These are phyloP conservation scores for Candida ulmi DNA, from an alignment of 805 yeast species.

Conservation along the genomic window DNA sequence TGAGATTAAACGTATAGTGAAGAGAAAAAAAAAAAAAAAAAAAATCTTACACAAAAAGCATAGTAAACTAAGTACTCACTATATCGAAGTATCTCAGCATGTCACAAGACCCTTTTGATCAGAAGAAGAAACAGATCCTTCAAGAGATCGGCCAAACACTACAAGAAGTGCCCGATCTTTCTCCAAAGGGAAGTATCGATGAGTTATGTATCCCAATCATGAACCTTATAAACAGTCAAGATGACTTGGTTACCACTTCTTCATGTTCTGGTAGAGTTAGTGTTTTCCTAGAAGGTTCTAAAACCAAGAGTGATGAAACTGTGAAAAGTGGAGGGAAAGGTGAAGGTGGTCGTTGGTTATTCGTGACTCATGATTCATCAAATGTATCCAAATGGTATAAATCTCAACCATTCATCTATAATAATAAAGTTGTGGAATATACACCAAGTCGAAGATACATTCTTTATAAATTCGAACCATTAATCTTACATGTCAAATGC, in stretches of 20 bases:
- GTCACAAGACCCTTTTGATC: conserved; percentile 50
- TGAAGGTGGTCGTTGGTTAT: conserved; percentile 81
- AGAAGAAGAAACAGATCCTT: conserved; percentile 53
- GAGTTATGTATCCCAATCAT: conserved; percentile 68
- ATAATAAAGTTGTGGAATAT: conserved; percentile 1
- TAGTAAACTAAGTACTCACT: no score
- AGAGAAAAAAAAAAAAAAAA: no score
- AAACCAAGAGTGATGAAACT: conserved; percentile 25
- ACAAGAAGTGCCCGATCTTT: conserved; percentile 49
- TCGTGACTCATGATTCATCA: conserved; percentile 61
- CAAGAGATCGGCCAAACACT: conserved; percentile 43
- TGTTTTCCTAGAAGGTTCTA: conserved; percentile 73
- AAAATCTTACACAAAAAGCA: no score
- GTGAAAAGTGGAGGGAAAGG: conserved; percentile 75
- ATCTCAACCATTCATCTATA: conserved; percentile 21
- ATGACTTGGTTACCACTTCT: conserved; percentile 77
- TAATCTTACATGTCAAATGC: conserved; percentile 80
- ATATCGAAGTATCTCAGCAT: not conserved
- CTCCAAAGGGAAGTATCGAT: conserved; percentile 89
- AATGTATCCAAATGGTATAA: conserved; percentile 44
- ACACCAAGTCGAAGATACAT: conserved; percentile 43
- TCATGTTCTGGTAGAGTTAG: conserved; percentile 86
- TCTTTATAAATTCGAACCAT: conserved; percentile 77
- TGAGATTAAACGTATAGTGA: no score
- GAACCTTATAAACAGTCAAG: conserved; percentile 53